phyloP scores from a whole-genome alignment of 179 eudicot genomes.

The Heliamphora pulchella region DNA sequence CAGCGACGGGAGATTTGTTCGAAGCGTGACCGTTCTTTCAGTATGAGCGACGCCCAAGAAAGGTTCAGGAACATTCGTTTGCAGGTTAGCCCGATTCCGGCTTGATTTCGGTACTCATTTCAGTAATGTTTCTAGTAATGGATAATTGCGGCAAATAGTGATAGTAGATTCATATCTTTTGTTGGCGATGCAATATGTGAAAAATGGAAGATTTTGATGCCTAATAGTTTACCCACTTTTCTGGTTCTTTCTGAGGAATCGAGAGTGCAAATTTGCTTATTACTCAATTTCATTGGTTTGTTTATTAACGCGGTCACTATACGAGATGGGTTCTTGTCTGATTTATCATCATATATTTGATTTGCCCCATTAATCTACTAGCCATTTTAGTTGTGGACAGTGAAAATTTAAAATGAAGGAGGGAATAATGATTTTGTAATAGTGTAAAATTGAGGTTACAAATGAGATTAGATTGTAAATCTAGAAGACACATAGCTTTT shows the following conservation, averaged over 20 bases:
- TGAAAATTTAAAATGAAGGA: too few relatives aligned
- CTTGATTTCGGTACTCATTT: background rate
- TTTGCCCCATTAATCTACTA: background rate
- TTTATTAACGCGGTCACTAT: background rate
- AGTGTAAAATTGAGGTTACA: background rate
- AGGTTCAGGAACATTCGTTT: constrained; percentile 70
- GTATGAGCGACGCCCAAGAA: constrained; percentile 79
- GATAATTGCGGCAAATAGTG: background rate
- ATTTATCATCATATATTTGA: background rate
- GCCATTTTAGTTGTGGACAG: too few relatives aligned
- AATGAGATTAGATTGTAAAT: background rate
- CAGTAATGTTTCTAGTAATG: background rate
- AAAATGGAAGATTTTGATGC: constrained; percentile 1
- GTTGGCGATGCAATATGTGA: background rate
- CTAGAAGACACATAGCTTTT: background rate
- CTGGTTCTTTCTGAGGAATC: background rate
- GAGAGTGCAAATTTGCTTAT: background rate
- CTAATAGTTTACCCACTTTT: background rate
- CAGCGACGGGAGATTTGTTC: constrained; percentile 82
- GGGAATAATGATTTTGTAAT: background rate
- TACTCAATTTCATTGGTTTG: background rate
- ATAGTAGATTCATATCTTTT: background rate
- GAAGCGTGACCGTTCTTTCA: constrained; percentile 55
- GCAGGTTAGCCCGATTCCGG: constrained; percentile 38
- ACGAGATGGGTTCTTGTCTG: background rate